These are phyloP conservation scores for Starmerella lactis-condensi DNA, from an alignment of 805 yeast species.

Conservation along the genomic window DNA sequence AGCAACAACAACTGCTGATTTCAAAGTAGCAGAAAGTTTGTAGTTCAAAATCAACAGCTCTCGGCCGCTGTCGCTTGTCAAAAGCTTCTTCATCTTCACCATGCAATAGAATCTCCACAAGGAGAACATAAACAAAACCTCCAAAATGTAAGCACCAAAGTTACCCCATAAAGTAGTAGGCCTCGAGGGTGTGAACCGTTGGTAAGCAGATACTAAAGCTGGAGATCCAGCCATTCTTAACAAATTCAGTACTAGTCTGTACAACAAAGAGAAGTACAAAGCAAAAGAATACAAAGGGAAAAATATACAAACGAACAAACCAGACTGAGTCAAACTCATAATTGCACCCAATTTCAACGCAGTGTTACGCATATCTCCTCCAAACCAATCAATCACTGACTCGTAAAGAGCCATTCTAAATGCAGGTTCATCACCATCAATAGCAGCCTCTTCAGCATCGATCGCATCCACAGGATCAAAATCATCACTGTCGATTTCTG, in stretches of 20 bases:
- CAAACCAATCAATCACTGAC: constrained; percentile 1
- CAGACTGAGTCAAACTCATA: neutral
- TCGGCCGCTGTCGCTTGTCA: constrained; percentile 6
- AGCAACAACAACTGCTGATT: constrained; percentile 56
- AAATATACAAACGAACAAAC: neutral
- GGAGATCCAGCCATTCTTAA: neutral
- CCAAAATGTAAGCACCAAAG: neutral
- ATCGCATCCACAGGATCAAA: constrained; percentile 5
- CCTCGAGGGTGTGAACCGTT: too few relatives aligned
- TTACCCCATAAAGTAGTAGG: constrained; percentile 4
- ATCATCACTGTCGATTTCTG: constrained; percentile 3
- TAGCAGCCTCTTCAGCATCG: constrained; percentile 1
- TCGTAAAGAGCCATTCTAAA: constrained; percentile 1
- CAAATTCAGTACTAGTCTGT: neutral
- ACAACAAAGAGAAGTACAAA: neutral
- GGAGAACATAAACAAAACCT: neutral
- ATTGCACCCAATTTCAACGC: neutral
- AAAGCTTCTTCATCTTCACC: constrained; percentile 7
- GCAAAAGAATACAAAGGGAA: constrained; percentile 1
- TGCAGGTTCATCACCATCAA: constrained; percentile 2
- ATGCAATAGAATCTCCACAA: constrained; percentile 3
- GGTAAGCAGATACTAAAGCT: too few relatives aligned
- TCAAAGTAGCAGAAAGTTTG: constrained; percentile 33
- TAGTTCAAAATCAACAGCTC: constrained; percentile 5
- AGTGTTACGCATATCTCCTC: neutral